These are phyloP conservation scores for Gossypium gossypioides DNA, from an alignment of 441 rosid species.

Conservation along the genomic window DNA sequence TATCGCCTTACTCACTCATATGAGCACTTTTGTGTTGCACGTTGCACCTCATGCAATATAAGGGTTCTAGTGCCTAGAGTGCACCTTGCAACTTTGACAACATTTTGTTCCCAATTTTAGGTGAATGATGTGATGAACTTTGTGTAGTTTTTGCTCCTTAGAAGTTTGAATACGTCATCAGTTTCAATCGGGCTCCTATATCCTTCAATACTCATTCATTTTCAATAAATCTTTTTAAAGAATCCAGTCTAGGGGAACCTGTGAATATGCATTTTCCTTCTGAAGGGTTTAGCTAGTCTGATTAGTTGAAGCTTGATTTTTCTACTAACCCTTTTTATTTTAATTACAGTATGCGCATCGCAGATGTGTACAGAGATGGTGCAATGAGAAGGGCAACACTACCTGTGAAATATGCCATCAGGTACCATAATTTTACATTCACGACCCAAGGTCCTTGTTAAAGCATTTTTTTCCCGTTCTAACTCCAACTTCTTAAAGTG, in stretches of 20 bases:
- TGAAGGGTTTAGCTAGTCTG: neutral
- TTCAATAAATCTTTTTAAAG: neutral
- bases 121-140: neutral
- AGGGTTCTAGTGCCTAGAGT: neutral
- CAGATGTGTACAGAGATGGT: constrained; percentile 73
- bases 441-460: neutral
- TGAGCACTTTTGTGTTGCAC: neutral
- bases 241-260: neutral
- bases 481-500: neutral
- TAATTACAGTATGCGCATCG: constrained; percentile 63
- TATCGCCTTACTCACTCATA: neutral
- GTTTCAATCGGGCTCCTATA: neutral
- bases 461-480: neutral
- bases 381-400: constrained; percentile 70
- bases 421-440: constrained; percentile 25
- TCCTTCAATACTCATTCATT: neutral
- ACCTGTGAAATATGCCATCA: constrained; percentile 76
- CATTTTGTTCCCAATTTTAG: neutral
- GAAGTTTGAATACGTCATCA: neutral
- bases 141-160: neutral
- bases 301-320: neutral
- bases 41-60: neutral
- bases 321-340: neutral
- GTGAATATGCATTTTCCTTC: neutral
- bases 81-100: neutral